Conservation (phyloP, 768 basidiomycete species). For the Amanita polypyramis region DNA sequence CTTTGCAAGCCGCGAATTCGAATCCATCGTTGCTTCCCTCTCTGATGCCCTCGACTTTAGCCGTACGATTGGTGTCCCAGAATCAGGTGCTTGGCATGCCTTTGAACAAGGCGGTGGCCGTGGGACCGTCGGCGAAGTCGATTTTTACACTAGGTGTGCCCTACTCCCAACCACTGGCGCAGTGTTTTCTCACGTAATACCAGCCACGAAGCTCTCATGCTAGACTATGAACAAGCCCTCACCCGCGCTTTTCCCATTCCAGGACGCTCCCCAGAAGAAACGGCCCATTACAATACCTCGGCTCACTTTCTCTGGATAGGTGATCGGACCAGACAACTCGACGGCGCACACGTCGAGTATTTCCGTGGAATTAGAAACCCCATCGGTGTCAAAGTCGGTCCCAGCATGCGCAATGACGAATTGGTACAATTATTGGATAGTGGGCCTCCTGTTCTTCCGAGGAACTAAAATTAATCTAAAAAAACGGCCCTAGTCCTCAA, state of each 20-base stretch:
- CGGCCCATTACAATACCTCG: constrained; percentile 76
- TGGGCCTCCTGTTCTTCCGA: constrained; percentile 25
- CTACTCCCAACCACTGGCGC: neutral
- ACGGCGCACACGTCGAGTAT: constrained; percentile 93
- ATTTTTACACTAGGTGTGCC: constrained; percentile 81
- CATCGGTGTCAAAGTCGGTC: constrained; percentile 94
- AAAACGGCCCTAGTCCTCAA: constrained; percentile 58
- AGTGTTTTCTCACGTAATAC: neutral
- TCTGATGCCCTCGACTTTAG: constrained; percentile 92
- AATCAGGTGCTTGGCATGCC: constrained; percentile 30
- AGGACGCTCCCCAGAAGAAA: constrained; percentile 13
- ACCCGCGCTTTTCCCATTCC: constrained; percentile 57
- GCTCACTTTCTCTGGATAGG: constrained; percentile 98
- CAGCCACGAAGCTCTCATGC: constrained; percentile 89
- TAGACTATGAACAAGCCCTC: constrained; percentile 86
- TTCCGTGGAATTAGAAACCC: constrained; percentile 89
- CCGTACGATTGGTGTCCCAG: constrained; percentile 67
- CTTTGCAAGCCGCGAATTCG: constrained; percentile 60
- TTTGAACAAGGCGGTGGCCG: constrained; percentile 68
- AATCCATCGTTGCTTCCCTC: constrained; percentile 72
- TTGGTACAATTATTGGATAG: constrained; percentile 66
- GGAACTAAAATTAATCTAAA: neutral
- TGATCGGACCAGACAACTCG: constrained; percentile 86
- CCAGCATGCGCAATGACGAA: constrained; percentile 73
- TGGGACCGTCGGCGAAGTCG: constrained; percentile 75